These are phyloP conservation scores for Candolleomyces efflorescens DNA, from an alignment of 768 basidiomycete species.

Conservation along the genomic window DNA sequence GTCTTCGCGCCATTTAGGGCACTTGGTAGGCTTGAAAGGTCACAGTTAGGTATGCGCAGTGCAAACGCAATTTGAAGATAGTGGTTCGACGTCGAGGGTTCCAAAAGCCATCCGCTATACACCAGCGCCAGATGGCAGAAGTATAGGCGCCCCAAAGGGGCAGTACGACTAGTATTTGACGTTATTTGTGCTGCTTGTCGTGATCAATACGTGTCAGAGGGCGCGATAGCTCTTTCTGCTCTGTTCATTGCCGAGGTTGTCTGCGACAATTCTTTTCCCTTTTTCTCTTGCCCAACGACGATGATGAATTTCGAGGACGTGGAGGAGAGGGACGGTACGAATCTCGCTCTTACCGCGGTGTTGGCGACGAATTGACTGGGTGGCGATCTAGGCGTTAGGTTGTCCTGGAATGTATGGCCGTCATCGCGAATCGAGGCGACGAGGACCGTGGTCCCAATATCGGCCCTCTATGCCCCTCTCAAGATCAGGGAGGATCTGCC, in stretches of 20 bases:
- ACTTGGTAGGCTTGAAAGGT: no score
- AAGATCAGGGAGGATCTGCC: slow-evolving; percentile 93
- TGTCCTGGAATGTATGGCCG: slow-evolving; percentile 99
- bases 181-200: slow-evolving; percentile 23
- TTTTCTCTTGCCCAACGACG: slow-evolving; percentile 22
- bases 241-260: slow-evolving; percentile 28
- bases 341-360: neutral
- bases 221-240: slow-evolving; percentile 6
- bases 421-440: slow-evolving; percentile 98
- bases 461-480: slow-evolving; percentile 95
- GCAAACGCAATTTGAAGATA: no score
- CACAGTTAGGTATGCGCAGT: no score
- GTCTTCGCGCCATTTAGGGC: no score
- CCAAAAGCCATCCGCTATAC: no score
- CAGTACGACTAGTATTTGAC: neutral
- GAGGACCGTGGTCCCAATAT: slow-evolving; percentile 95
- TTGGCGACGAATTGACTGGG: neutral
- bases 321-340: slow-evolving; percentile 91
- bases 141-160: neutral
- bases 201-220: slow-evolving; percentile 32
- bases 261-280: slow-evolving; percentile 30
- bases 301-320: slow-evolving; percentile 95
- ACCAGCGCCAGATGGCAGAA: neutral
- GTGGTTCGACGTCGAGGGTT: no score
- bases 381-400: slow-evolving; percentile 65